These are phyloP conservation scores for Cyphellophora europaea DNA, from an alignment of 2,329 filamentous ascomycete genomes.

Conservation along the genomic window DNA sequence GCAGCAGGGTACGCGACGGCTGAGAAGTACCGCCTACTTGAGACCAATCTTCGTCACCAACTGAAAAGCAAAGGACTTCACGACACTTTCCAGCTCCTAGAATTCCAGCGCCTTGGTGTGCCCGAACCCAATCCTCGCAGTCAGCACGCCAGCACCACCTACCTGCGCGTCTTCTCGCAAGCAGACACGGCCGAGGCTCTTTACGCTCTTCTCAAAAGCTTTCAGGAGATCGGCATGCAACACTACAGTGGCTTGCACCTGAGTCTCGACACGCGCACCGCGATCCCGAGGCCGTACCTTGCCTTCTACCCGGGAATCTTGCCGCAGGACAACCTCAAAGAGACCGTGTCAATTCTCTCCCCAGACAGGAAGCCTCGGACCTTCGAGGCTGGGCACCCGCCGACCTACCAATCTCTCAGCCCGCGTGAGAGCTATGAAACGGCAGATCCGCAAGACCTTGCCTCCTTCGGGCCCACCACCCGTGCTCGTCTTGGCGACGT, in stretches of 20 bases:
- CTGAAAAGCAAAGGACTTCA: slow-evolving; percentile 28
- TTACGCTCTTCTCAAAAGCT: slow-evolving; percentile 13
- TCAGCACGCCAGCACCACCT: slow-evolving; percentile 35
- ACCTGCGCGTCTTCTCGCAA: slow-evolving; percentile 36
- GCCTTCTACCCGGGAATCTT: slow-evolving; percentile 33
- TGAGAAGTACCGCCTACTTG: slow-evolving; percentile 41
- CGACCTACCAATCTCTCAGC: slow-evolving; percentile 14
- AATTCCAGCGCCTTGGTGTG: slow-evolving; percentile 41
- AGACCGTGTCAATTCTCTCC: slow-evolving; percentile 20
- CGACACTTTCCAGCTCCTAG: slow-evolving; percentile 39
- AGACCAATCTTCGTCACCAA: slow-evolving; percentile 36
- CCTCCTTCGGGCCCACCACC: slow-evolving; percentile 21
- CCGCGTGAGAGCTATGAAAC: slow-evolving; percentile 18
- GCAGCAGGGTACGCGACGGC: slow-evolving; percentile 38
- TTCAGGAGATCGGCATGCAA: slow-evolving; percentile 24
- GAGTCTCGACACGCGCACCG: slow-evolving; percentile 33
- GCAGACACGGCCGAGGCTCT: slow-evolving; percentile 18
- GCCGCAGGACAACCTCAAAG: slow-evolving; percentile 21
- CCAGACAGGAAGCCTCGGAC: slow-evolving; percentile 14
- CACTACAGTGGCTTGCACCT: slow-evolving; percentile 37
- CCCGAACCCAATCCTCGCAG: slow-evolving; percentile 28
- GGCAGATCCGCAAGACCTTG: slow-evolving; percentile 11
- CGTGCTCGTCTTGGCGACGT: slow-evolving; percentile 33
- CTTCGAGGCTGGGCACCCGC: slow-evolving; percentile 13
- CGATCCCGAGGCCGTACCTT: slow-evolving; percentile 30